phyloP scores from a whole-genome alignment of 2,329 filamentous ascomycete species.

The Colletotrichum sp. region DNA sequence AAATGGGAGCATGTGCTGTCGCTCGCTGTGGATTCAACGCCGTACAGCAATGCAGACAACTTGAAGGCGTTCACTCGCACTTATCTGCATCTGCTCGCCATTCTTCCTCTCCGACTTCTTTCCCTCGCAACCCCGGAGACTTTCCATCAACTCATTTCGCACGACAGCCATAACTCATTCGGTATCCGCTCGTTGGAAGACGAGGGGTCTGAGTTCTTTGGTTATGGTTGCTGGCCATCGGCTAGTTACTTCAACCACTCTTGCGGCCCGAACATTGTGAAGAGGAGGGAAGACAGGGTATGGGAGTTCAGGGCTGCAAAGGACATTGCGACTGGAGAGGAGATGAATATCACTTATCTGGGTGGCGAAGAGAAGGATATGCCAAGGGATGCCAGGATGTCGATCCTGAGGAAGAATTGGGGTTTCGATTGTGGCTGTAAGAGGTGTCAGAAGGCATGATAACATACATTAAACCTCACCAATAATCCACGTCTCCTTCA shows the following conservation, averaged over 20 bases:
- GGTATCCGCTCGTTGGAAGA: constrained; percentile 16
- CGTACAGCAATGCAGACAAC: constrained; percentile 2
- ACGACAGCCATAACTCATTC: constrained; percentile 14
- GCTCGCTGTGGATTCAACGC: constrained; percentile 4
- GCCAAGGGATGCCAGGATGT: background rate
- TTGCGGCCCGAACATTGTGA: constrained; percentile 3
- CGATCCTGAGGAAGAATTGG: constrained; percentile 9
- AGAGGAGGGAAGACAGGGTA: constrained; percentile 1
- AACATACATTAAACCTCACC: background rate
- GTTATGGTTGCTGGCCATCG: constrained; percentile 12
- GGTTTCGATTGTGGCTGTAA: constrained; percentile 13
- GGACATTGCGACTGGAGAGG: background rate
- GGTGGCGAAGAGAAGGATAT: constrained; percentile 5
- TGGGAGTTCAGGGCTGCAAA: constrained; percentile 10
- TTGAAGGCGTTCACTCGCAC: background rate
- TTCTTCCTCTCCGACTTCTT: background rate
- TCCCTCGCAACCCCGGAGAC: constrained; percentile 2
- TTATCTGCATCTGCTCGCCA: constrained; percentile 17
- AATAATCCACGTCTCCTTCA: background rate
- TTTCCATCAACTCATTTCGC: constrained; percentile 1
- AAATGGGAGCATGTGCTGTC: constrained; percentile 11
- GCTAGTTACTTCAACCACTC: constrained; percentile 20
- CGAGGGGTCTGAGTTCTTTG: constrained; percentile 19
- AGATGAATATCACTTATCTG: constrained; percentile 13
- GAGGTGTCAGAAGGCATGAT: background rate